phyloP scores from a whole-genome alignment of 371 early-diverging fungal species.

The Capillidium heterosporum region DNA sequence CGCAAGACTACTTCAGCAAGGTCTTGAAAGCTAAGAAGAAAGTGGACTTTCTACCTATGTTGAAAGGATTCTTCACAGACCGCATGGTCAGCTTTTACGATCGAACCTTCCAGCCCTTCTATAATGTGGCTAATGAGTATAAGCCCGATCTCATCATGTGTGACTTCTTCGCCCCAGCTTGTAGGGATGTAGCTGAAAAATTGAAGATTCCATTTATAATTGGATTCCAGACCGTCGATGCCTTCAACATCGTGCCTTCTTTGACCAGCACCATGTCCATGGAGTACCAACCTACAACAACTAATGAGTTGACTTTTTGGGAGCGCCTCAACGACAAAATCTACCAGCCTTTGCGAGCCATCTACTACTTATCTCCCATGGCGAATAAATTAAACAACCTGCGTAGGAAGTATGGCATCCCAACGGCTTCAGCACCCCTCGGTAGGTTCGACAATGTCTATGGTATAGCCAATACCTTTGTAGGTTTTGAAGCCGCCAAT shows the following conservation, averaged over 20 bases:
- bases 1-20: background rate
- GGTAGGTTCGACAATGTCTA: background rate
- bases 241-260: too few relatives aligned
- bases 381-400: background rate
- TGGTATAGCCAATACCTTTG: background rate
- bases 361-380: background rate
- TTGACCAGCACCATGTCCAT: too few relatives aligned
- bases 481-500: background rate
- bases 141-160: slow-evolving; percentile 5
- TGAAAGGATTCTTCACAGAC: background rate
- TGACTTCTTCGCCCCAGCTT: slow-evolving; percentile 3
- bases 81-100: background rate
- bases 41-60: background rate
- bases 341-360: background rate
- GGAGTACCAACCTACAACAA: background rate
- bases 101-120: background rate
- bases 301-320: background rate
- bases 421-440: background rate
- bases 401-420: background rate
- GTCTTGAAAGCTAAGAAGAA: background rate
- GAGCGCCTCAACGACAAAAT: background rate
- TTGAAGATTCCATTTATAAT: background rate
- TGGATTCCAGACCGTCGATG: background rate
- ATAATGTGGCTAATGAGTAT: background rate
- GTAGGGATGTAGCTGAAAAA: slow-evolving; percentile 3